These are phyloP conservation scores for Fusarium phyllophilum DNA, from an alignment of 2,329 filamentous ascomycete genomes.

Conservation along the genomic window DNA sequence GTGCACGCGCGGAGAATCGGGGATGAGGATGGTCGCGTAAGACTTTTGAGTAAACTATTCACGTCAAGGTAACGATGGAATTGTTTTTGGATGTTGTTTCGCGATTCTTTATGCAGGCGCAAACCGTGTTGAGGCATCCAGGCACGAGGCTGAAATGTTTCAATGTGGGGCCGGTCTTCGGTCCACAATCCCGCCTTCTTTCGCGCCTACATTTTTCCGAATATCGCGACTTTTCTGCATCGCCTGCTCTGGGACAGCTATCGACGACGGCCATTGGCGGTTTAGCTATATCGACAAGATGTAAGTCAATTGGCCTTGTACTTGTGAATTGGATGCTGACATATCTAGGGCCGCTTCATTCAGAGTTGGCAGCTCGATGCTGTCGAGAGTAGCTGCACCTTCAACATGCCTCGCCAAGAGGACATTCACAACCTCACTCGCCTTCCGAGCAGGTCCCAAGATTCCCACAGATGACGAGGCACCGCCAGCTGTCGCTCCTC, in stretches of 20 bases:
- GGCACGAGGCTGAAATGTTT: conserved; percentile 44
- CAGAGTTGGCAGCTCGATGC: conserved; percentile 46
- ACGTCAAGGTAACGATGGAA: not conserved
- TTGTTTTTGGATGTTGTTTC: not conserved
- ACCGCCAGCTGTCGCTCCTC: conserved; percentile 4
- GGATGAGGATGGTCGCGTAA: not conserved
- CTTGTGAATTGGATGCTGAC: not conserved
- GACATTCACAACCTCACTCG: conserved; percentile 48
- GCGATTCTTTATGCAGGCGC: conserved; percentile 25
- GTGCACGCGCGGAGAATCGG: conserved; percentile 3
- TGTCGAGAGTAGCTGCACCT: conserved; percentile 44
- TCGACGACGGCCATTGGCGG: conserved; percentile 35
- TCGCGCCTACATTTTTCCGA: conserved; percentile 48
- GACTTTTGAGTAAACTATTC: not conserved
- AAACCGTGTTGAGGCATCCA: conserved; percentile 35
- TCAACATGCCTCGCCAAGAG: conserved; percentile 38
- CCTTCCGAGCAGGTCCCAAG: conserved; percentile 39
- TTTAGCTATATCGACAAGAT: conserved; percentile 30
- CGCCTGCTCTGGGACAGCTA: conserved; percentile 17
- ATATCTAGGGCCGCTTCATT: conserved; percentile 40
- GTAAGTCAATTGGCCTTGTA: conserved; percentile 7
- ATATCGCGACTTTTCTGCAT: conserved; percentile 42
- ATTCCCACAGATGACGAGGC: conserved; percentile 6
- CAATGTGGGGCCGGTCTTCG: conserved; percentile 33
- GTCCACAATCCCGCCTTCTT: conserved; percentile 29